A percentile compares a stretch with the other conserved stretches of the same genome.
phyloP scores from a whole-genome alignment of 2,329 filamentous ascomycete genomes.

The Sclerotinia borealis region DNA sequence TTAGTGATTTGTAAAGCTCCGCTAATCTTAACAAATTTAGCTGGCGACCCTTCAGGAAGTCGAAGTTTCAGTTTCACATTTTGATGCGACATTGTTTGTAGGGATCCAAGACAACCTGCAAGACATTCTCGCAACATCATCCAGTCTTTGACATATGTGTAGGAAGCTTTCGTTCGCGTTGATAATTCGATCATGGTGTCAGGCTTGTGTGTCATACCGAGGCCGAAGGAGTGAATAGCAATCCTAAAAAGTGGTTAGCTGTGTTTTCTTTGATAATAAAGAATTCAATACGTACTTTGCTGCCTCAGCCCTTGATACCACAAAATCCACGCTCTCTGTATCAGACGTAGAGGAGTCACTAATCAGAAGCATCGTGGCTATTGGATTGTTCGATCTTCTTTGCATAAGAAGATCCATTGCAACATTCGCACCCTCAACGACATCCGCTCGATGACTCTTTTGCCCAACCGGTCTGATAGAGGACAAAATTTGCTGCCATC shows the following conservation, averaged over 20 bases:
- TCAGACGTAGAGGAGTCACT: slow-evolving; percentile 96
- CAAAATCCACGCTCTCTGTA: slow-evolving; percentile 92
- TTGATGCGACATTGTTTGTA: slow-evolving; percentile 95
- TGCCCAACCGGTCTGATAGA: slow-evolving; percentile 91
- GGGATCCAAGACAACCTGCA: slow-evolving; percentile 82
- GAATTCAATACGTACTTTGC: slow-evolving; percentile 64
- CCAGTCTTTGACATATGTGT: slow-evolving; percentile 99
- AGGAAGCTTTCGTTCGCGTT: slow-evolving; percentile 90
- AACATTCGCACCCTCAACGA: slow-evolving; percentile 94
- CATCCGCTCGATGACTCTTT: slow-evolving; percentile 92
- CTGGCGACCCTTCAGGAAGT: slow-evolving; percentile 90
- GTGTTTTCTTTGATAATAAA: slow-evolving; percentile 7
- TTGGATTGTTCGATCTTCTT: slow-evolving; percentile 88
- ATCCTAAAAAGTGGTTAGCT: slow-evolving; percentile 51
- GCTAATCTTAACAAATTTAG: slow-evolving; percentile 98
- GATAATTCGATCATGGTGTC: slow-evolving; percentile 98
- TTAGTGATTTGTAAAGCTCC: slow-evolving; percentile 95
- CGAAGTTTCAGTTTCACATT: slow-evolving; percentile 95
- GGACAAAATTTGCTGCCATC: slow-evolving; percentile 79
- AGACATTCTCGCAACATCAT: slow-evolving; percentile 99
- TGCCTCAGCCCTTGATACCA: slow-evolving; percentile 91
- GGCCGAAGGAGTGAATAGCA: slow-evolving; percentile 90
- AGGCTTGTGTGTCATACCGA: slow-evolving; percentile 95
- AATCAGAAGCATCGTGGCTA: slow-evolving; percentile 92
- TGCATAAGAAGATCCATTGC: slow-evolving; percentile 99